phyloP scores from a whole-genome alignment of 1,284 basidiomycete species.

The Porogramme epimiltina region DNA sequence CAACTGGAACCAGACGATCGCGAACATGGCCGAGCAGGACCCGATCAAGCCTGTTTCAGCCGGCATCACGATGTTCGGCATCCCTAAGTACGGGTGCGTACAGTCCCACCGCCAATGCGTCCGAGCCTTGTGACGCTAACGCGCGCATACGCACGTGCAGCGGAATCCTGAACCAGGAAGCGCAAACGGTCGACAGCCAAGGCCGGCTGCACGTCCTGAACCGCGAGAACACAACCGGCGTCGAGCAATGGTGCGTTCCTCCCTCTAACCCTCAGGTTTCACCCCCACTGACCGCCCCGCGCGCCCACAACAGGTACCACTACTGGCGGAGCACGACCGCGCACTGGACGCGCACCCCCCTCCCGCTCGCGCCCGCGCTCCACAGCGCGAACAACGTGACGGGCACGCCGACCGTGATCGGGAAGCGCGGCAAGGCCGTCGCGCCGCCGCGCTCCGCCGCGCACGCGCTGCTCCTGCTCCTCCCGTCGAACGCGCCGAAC shows the following conservation, averaged over 20 bases:
- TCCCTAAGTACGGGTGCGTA: slow-evolving; percentile 43
- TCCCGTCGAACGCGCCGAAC: slow-evolving; percentile 41
- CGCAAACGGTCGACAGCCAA: slow-evolving; percentile 39
- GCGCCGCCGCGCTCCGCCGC: slow-evolving; percentile 21
- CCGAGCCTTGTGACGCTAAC: background rate
- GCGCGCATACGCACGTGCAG: slow-evolving; percentile 24
- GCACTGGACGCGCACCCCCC: slow-evolving; percentile 40
- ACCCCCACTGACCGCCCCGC: background rate
- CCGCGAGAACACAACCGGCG: slow-evolving; percentile 42
- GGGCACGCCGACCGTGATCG: slow-evolving; percentile 41
- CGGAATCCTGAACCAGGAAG: slow-evolving; percentile 47
- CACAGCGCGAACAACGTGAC: slow-evolving; percentile 39
- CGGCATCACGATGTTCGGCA: slow-evolving; percentile 42
- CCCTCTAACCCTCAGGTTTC: background rate
- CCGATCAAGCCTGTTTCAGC: slow-evolving; percentile 40
- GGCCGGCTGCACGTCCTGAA: slow-evolving; percentile 46
- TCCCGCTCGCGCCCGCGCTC: slow-evolving; percentile 32
- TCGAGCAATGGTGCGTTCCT: slow-evolving; percentile 37
- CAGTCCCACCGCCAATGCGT: background rate
- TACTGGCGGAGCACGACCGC: slow-evolving; percentile 41
- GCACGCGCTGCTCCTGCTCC: slow-evolving; percentile 33
- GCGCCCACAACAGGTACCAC: slow-evolving; percentile 44
- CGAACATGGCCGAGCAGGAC: slow-evolving; percentile 26
- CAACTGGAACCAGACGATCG: slow-evolving; percentile 41
- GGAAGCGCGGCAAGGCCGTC: slow-evolving; percentile 44